phyloP scores from a whole-genome alignment of 2,329 filamentous ascomycete species.

The Nemania diffusa region DNA sequence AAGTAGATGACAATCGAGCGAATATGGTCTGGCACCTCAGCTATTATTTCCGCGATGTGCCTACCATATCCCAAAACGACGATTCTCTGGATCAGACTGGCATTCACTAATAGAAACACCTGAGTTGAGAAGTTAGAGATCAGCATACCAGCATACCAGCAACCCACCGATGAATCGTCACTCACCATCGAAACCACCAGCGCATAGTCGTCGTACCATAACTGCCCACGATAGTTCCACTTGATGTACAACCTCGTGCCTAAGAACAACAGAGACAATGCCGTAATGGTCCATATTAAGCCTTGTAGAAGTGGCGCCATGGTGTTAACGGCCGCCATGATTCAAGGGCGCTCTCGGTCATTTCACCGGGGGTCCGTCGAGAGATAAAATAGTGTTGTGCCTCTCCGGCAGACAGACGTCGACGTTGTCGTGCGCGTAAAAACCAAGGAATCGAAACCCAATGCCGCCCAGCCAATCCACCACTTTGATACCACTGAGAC shows the following conservation, averaged over 20 bases:
- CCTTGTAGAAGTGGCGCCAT: conserved; percentile 23
- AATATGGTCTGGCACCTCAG: neutral
- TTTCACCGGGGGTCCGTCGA: neutral
- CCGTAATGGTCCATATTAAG: conserved; percentile 26
- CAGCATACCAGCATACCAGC: neutral
- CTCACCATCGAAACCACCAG: conserved; percentile 28
- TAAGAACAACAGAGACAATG: conserved; percentile 13
- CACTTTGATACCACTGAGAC: conserved; percentile 4
- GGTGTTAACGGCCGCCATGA: conserved; percentile 26
- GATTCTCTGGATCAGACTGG: conserved; percentile 16
- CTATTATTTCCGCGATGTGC: conserved; percentile 14
- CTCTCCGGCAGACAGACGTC: neutral
- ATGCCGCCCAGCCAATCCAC: conserved; percentile 6
- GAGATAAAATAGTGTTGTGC: neutral
- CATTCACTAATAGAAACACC: conserved; percentile 24
- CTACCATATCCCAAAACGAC: conserved; percentile 22
- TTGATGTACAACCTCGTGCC: conserved; percentile 32
- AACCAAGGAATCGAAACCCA: neutral
- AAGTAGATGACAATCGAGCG: conserved; percentile 22
- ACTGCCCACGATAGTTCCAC: conserved; percentile 25
- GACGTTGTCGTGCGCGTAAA: neutral
- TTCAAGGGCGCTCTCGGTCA: conserved; percentile 10
- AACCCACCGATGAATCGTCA: neutral
- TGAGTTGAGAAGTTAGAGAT: conserved; percentile 12
- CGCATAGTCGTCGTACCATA: conserved; percentile 34